Percentiles rank a stretch among this genome's conserved stretches.
Evolutionary conservation across 2,329 filamentous ascomycete genomes (phyloP).

Genomic region (Trichophyton simii): DNA sequence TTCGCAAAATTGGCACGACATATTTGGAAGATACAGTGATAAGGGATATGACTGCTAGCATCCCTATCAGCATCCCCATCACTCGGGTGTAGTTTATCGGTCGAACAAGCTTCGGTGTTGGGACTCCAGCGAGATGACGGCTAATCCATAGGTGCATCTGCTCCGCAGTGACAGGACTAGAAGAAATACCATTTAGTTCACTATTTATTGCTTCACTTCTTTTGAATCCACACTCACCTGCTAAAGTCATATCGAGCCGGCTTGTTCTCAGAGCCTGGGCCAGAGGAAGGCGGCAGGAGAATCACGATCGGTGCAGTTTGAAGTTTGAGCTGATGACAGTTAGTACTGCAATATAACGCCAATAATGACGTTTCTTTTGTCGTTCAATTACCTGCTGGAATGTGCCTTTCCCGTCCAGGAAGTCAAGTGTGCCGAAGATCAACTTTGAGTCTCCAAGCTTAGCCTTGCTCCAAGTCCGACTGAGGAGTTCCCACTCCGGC

Average conservation of each 20-base stretch:
- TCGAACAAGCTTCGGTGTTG: conserved; percentile 64
- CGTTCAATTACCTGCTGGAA: conserved; percentile 62
- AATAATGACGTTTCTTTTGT: not conserved
- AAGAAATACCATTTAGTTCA: conserved; percentile 1
- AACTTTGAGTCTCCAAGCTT: conserved; percentile 44
- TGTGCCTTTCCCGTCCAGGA: conserved; percentile 65
- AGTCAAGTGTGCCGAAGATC: conserved; percentile 78
- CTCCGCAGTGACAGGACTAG: conserved; percentile 62
- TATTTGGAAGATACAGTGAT: conserved; percentile 63
- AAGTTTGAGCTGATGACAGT: conserved; percentile 57
- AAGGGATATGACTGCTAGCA: conserved; percentile 57
- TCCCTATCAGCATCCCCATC: conserved; percentile 52
- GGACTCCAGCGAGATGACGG: conserved; percentile 63
- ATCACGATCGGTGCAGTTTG: conserved; percentile 88
- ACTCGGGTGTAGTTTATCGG: conserved; percentile 80
- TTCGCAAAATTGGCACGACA: conserved; percentile 68
- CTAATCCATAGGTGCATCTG: conserved; percentile 65
- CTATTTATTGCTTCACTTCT: not conserved
- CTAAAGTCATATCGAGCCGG: conserved; percentile 78
- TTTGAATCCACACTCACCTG: conserved; percentile 44
- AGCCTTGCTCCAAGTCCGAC: conserved; percentile 76
- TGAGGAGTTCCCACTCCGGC: conserved; percentile 81
- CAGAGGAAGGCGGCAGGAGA: conserved; percentile 64
- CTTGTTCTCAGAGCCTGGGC: conserved; percentile 51
- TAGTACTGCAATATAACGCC: not conserved